phyloP scores from a whole-genome alignment of 495 filamentous ascomycete genomes.

The Lophiostoma macrostomum region DNA sequence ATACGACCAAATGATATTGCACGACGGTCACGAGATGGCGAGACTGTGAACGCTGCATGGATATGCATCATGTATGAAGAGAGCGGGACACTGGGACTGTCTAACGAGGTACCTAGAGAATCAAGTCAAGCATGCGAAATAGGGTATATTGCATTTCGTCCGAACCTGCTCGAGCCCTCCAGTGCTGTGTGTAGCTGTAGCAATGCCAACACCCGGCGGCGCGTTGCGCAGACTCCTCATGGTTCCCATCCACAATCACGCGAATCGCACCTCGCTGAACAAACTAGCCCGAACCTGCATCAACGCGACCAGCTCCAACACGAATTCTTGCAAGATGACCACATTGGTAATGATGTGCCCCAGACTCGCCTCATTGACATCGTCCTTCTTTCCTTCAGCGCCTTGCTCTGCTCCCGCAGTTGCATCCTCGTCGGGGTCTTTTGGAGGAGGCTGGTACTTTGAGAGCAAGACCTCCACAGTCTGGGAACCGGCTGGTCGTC shows the following conservation, averaged over 20 bases:
- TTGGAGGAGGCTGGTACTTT: conserved; percentile 16
- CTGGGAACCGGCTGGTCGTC: conserved; percentile 1
- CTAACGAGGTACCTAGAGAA: no score
- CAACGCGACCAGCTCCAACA: conserved; percentile 82
- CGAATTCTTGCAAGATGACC: conserved; percentile 74
- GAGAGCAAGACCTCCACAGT: conserved; percentile 23
- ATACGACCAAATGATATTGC: no score
- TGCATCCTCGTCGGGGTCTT: conserved; percentile 8
- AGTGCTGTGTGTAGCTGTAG: no score
- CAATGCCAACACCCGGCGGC: no score
- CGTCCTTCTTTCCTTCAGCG: conserved; percentile 11
- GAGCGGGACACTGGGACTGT: no score
- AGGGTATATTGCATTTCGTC: no score
- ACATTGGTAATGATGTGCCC: conserved; percentile 84
- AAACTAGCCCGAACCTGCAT: conserved; percentile 81
- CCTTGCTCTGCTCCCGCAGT: not conserved
- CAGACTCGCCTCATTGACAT: conserved; percentile 57
- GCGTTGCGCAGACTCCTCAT: no score
- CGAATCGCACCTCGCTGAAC: conserved; percentile 80
- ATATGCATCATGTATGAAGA: no score
- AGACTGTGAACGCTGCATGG: no score
- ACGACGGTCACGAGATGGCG: no score
- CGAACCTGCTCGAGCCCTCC: no score
- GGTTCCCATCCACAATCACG: conserved; percentile 39
- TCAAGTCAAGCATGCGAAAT: no score